Evolutionary conservation across 1,284 basidiomycete species (phyloP), one percentile per base, ranked within the genome.

Genomic region (Macrocystidia cucumis): DNA sequence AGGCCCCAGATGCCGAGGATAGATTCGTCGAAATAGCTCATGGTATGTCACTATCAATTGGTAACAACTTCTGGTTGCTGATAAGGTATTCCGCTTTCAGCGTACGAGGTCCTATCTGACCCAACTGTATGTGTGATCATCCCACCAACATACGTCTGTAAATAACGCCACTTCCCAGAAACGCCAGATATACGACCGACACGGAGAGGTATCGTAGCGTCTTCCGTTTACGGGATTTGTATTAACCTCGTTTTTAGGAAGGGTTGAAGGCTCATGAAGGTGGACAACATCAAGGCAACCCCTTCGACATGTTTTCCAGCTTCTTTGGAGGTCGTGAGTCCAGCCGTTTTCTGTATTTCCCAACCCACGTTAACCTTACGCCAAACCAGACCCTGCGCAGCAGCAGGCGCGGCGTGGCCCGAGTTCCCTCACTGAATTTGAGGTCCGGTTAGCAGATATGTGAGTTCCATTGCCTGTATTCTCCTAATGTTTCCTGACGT

Each of bases 41-140:
- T 52, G 90, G 90, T 91, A 49, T 43, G 74, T 40, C 5, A 2
- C 18, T 19, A 20, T 40, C 30, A 17, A 29, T 38, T 17, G 21
- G 37, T 16, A 19, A 27, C 37, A 26, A 30, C 23, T 12, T 37
- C 41, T 43, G 43, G 42, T 30, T 43, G 25, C 38, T 33, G 30
- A n/a, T n/a, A n/a, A n/a, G n/a, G n/a, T n/a, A n/a, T n/a, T 5
- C 11, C 22, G 40, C 18, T 20, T 38, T 22, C 51, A 91, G 91
- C 91, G n/a, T 97, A 95, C 50, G 91, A 96, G 59, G 76, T 95
- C 14, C 67, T 97, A 17, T 91, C 89, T 4, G 89, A 95, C 52
- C 42, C 72, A 1, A 78, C 75, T 46, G 87, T 89, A 47, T 43
- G 74, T 35, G 21, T 7, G 12, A 24, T 37, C 42, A 30, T 14